A percentile compares a stretch with the other conserved stretches of the same genome.
Conservation (phyloP, 2,329 filamentous ascomycete species). For the Fusarium devonianum region DNA sequence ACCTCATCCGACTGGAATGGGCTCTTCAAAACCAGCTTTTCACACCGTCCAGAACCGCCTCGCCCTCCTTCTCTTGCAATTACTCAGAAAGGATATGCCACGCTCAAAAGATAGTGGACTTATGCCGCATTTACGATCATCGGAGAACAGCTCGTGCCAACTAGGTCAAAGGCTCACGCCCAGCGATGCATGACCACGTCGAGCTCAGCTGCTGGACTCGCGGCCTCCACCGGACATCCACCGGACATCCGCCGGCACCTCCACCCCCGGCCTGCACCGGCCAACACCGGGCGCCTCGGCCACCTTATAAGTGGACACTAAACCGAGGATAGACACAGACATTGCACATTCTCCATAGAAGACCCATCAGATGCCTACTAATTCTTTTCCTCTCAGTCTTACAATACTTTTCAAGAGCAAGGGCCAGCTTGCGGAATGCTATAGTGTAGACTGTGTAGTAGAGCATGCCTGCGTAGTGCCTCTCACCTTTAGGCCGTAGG, state of each 20-base stretch:
- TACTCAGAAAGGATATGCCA: constrained; percentile 2
- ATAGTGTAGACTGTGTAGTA: too few relatives aligned
- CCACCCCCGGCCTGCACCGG: constrained; percentile 31
- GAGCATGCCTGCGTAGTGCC: constrained; percentile 9
- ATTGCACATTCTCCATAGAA: too few relatives aligned
- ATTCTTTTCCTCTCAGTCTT: too few relatives aligned
- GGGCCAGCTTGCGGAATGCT: constrained; percentile 10
- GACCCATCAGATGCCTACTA: too few relatives aligned
- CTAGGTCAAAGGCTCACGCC: constrained; percentile 30
- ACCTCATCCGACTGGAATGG: too few relatives aligned
- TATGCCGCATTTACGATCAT: constrained; percentile 22
- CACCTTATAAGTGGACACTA: too few relatives aligned
- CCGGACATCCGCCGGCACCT: constrained; percentile 29
- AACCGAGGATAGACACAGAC: too few relatives aligned
- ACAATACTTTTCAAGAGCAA: too few relatives aligned
- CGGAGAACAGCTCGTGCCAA: constrained; percentile 32
- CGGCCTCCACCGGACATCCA: constrained; percentile 35
- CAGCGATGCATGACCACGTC: constrained; percentile 41
- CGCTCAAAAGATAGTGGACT: constrained; percentile 4
- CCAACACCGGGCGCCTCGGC: constrained; percentile 25
- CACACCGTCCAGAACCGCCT: too few relatives aligned
- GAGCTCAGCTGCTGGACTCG: constrained; percentile 35
- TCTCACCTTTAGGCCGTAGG: constrained; percentile 8
- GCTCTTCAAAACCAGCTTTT: too few relatives aligned
- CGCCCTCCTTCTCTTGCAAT: too few relatives aligned